phyloP scores from a whole-genome alignment of 2,329 filamentous ascomycete genomes.

The Botrytis hyacinthi region DNA sequence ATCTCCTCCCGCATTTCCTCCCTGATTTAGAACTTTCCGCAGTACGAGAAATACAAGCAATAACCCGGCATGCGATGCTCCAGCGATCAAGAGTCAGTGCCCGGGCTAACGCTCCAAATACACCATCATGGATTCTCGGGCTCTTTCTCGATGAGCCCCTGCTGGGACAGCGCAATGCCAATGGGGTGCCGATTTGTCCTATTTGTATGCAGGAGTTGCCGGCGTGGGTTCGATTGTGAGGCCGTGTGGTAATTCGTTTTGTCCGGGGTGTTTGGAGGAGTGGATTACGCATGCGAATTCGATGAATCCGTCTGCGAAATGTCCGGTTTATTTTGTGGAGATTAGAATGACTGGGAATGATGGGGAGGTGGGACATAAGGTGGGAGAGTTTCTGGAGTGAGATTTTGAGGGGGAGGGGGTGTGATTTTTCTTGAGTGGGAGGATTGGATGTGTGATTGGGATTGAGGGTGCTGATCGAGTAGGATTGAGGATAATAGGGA shows the following conservation, averaged over 20 bases:
- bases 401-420: background rate
- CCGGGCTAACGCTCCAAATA: background rate
- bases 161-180: background rate
- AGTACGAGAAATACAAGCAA: background rate
- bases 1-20: background rate
- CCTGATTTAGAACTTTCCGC: background rate
- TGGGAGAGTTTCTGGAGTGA: background rate
- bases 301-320: background rate
- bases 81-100: background rate
- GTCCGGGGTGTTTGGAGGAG: background rate
- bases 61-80: no score
- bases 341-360: background rate
- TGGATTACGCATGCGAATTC: background rate
- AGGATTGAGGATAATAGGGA: background rate
- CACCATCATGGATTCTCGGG: background rate
- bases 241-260: background rate
- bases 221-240: background rate
- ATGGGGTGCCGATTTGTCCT: background rate
- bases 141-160: background rate
- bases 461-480: background rate
- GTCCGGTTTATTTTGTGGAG: background rate
- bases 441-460: background rate
- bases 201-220: background rate
- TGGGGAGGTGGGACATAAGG: background rate
- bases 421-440: background rate